Percentiles rank a stretch among this genome's conserved stretches.
phyloP scores from a whole-genome alignment of 257 asterid species.

The Solanum sitiens region DNA sequence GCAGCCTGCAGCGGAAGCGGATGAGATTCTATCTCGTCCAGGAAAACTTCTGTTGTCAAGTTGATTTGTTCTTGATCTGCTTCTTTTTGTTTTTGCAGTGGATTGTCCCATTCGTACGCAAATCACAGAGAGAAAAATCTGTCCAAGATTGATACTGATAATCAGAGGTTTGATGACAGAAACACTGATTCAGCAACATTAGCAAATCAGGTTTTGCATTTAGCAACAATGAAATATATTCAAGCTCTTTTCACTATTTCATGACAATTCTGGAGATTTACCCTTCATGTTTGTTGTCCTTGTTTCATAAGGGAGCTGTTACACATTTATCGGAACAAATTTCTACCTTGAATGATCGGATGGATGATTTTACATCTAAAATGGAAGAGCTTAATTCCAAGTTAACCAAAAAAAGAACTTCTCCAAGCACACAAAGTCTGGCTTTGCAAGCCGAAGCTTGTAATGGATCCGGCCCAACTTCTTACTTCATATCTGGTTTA shows the following conservation, averaged over 20 bases:
- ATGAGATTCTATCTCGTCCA: neutral
- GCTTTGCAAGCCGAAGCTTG: constrained; percentile 46
- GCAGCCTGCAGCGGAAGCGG: neutral
- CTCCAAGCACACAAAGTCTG: constrained; percentile 45
- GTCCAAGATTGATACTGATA: constrained; percentile 22
- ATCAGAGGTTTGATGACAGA: constrained; percentile 43
- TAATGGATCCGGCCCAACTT: constrained; percentile 80
- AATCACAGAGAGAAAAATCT: constrained; percentile 50
- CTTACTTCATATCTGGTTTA: constrained; percentile 70
- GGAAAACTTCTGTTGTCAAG: neutral
- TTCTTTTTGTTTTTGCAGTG: constrained; percentile 31
- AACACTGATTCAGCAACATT: constrained; percentile 29
- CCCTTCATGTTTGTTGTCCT: neutral
- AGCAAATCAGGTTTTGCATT: constrained; percentile 37
- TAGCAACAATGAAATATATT: neutral
- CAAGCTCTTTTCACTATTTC: neutral
- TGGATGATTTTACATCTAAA: constrained; percentile 77
- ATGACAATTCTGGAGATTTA: neutral
- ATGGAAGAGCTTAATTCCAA: constrained; percentile 73
- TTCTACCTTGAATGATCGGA: constrained; percentile 66
- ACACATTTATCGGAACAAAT: constrained; percentile 83
- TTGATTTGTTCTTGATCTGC: neutral
- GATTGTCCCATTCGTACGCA: constrained; percentile 81
- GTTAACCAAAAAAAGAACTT: constrained; percentile 34
- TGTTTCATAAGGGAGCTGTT: constrained; percentile 43